phyloP scores from a whole-genome alignment of 495 filamentous ascomycete species.

The Talaromyces liani region DNA sequence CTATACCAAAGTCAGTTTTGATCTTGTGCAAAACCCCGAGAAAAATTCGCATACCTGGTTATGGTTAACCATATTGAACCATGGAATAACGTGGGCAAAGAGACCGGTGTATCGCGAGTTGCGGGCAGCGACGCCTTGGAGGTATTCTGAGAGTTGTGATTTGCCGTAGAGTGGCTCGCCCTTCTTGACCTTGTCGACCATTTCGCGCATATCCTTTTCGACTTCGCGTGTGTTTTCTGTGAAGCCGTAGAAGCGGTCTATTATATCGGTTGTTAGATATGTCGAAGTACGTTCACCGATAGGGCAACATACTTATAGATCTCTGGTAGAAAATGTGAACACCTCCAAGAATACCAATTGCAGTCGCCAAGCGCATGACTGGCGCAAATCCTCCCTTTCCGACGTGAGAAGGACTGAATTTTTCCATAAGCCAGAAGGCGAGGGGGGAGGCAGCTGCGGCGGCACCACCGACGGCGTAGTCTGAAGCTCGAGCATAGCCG shows the following conservation, averaged over 20 bases:
- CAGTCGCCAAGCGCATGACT: conserved; percentile 69
- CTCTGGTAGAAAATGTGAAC: conserved; percentile 74
- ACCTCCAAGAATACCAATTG: conserved; percentile 64
- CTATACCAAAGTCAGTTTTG: conserved; percentile 26
- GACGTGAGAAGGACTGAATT: conserved; percentile 70
- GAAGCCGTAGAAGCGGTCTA: conserved; percentile 83
- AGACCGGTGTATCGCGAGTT: conserved; percentile 87
- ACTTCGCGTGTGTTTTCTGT: conserved; percentile 84
- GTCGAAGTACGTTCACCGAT: not conserved
- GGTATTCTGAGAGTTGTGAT: conserved; percentile 67
- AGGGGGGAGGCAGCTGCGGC: conserved; percentile 62
- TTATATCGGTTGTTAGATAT: not conserved
- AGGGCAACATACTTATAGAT: conserved; percentile 51
- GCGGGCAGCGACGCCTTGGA: conserved; percentile 87
- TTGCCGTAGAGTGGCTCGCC: conserved; percentile 87
- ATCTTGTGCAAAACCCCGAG: not conserved
- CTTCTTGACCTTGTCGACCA: conserved; percentile 89
- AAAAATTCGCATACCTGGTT: conserved; percentile 48
- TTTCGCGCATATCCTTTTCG: conserved; percentile 96
- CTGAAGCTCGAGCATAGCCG: conserved; percentile 72
- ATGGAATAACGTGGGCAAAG: conserved; percentile 76
- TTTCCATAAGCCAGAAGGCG: conserved; percentile 71
- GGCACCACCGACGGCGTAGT: conserved; percentile 65
- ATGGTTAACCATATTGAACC: conserved; percentile 98
- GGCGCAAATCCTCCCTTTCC: conserved; percentile 72